phyloP scores from a whole-genome alignment of 306 rosid species.

The Glycine soja region DNA sequence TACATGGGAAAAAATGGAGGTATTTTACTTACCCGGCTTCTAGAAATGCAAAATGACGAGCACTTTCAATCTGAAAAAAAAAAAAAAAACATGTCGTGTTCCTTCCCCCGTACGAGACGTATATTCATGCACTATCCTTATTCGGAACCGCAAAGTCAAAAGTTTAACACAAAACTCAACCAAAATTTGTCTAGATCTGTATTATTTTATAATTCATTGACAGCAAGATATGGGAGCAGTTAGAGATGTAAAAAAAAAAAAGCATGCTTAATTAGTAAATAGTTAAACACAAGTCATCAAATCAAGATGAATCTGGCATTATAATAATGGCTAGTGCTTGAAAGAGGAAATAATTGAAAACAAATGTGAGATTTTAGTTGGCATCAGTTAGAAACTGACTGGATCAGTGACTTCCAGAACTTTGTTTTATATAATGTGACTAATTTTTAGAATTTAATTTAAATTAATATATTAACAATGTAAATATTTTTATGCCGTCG shows the following conservation, averaged over 20 bases:
- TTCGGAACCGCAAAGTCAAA: slow-evolving; percentile 46
- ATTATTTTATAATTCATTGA: slow-evolving; percentile 44
- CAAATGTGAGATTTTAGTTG: slow-evolving; percentile 46
- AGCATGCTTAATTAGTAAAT: slow-evolving; percentile 9
- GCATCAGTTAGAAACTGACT: slow-evolving; percentile 33
- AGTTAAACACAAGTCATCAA: slow-evolving; percentile 38
- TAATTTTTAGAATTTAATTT: background rate
- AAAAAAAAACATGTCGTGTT: background rate
- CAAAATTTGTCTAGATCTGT: slow-evolving; percentile 36
- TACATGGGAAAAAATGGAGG: background rate
- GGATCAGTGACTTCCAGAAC: slow-evolving; percentile 20
- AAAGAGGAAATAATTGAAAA: slow-evolving; percentile 36
- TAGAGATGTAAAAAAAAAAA: slow-evolving; percentile 43
- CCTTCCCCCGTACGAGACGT: background rate
- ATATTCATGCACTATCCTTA: slow-evolving; percentile 36
- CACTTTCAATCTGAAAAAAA: slow-evolving; percentile 10
- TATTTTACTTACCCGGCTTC: background rate
- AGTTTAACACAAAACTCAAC: slow-evolving; percentile 46
- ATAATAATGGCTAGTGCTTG: slow-evolving; percentile 38
- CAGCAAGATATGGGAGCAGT: slow-evolving; percentile 47
- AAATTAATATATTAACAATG: too few relatives aligned
- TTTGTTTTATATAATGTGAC: background rate
- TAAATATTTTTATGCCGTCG: too few relatives aligned
- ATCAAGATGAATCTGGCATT: slow-evolving; percentile 29
- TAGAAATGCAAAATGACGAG: background rate